Base-by-base conservation (phyloP, 2,329 filamentous ascomycete genomes). In the Hirsutella thompsonii region DNA sequence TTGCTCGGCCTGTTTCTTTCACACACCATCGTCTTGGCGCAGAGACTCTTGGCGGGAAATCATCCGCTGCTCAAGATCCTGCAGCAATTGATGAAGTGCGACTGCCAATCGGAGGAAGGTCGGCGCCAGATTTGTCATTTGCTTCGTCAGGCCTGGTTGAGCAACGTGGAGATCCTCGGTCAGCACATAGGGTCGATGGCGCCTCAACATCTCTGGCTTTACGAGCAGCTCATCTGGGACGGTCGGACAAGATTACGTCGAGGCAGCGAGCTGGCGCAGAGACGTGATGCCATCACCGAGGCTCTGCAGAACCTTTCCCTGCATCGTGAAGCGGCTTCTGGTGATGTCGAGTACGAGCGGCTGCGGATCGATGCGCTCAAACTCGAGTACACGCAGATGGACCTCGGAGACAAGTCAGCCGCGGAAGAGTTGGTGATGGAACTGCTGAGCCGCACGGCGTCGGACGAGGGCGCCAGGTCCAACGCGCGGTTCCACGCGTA, bases 161-260 rank as follows among this genome's bases (percentile, higher is more conserved):
- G 57, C n/a, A 62, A 62, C 36, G 58, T 60, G 11, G 51, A 60
- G 42, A 44, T 61, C 4, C 47, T 62, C 20, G 48, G 54, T 10
- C 49, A 53, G 21, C 53, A 55, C 23, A 55, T 62, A 26, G 53
- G 53, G 10, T 49, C 54, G 2, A 51, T 49, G 8, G 49, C 53
- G 14, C 43, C 55, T 6, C 52, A 53, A 29, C 54, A 55, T 20
- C 51, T 62, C 4, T 62, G 59, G 59, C 56, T 61, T 36, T 62
- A 62, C 42, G 59, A 62, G 43, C 59, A 62, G 43, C 44, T 62
- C 11, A 62, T 62, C 5, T 62, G 59, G 59, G 59, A 62, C 41
- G 59, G 58, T 18, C 56, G 58, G 23, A 61, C 58, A 11, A 47
- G 53, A 9, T 47, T 62, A 20, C 56, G 59, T 5, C 57, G 50